These are phyloP conservation scores for Hevea brasiliensis DNA, from an alignment of 345 rosid genomes.

Conservation along the genomic window DNA sequence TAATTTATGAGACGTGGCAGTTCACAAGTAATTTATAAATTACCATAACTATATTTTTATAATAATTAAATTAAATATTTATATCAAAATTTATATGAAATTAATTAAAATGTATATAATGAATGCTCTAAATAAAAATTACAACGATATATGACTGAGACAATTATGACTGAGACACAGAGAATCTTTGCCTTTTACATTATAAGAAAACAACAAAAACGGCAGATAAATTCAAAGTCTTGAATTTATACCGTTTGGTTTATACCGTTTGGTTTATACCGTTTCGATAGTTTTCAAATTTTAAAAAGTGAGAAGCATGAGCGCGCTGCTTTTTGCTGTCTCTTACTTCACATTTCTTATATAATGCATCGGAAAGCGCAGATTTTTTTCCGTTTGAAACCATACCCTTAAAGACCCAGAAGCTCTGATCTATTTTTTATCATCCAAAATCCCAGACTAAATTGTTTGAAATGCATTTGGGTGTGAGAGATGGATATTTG, in stretches of 20 bases:
- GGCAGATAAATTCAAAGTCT: slow-evolving; percentile 34
- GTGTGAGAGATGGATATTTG: background rate
- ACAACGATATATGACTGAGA: too few relatives aligned
- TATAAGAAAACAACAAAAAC: background rate
- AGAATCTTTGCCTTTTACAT: too few relatives aligned
- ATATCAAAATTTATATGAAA: too few relatives aligned
- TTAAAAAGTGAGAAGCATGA: background rate
- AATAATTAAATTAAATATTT: too few relatives aligned
- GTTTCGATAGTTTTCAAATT: background rate
- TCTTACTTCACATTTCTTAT: background rate
- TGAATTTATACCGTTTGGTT: slow-evolving; percentile 18
- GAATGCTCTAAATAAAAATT: too few relatives aligned
- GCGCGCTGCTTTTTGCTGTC: slow-evolving; percentile 17
- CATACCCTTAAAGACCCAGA: background rate
- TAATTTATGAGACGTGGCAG: too few relatives aligned
- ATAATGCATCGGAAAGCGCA: background rate
- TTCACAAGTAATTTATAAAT: too few relatives aligned
- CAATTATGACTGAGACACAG: background rate
- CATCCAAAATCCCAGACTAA: background rate
- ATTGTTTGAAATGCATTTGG: background rate
- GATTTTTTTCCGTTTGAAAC: background rate
- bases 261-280: too few relatives aligned
- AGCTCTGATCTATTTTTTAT: slow-evolving; percentile 22
- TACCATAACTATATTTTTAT: too few relatives aligned
- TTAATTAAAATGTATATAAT: too few relatives aligned